Conservation (phyloP, 2,329 filamentous ascomycete genomes). For the Ophiostoma sp. region DNA sequence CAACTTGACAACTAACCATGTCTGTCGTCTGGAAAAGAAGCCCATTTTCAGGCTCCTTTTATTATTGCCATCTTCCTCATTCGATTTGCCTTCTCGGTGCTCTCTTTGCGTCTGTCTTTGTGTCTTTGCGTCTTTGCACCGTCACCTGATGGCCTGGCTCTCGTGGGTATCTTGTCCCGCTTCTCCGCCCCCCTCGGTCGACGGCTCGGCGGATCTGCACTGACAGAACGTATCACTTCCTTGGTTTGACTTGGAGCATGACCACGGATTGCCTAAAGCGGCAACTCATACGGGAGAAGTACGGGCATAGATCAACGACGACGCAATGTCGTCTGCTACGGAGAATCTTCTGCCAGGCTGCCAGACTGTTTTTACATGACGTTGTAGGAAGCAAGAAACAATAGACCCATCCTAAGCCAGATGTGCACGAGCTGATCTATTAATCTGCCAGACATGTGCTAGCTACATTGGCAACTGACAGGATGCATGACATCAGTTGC, state of each 20-base stretch:
- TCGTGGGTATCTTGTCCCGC: not conserved
- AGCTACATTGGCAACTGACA: not conserved
- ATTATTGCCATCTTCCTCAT: not conserved
- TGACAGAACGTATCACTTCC: not conserved
- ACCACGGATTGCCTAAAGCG: not conserved
- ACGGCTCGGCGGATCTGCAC: slow-evolving; percentile 14
- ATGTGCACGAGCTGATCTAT: not conserved
- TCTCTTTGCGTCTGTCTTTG: not conserved
- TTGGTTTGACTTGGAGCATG: slow-evolving; percentile 8
- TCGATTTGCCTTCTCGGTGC: not conserved
- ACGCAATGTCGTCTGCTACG: no score
- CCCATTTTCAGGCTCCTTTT: no score
- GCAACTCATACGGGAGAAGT: not conserved
- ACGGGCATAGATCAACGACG: no score
- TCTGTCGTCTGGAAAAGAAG: no score
- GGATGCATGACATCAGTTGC: slow-evolving; percentile 1
- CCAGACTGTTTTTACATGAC: no score
- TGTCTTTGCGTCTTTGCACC: not conserved
- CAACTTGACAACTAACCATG: no score
- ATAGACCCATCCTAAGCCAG: not conserved
- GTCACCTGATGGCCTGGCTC: not conserved
- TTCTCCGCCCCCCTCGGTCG: slow-evolving; percentile 12
- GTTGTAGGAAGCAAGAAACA: no score
- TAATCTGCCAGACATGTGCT: not conserved
- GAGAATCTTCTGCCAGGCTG: no score